Evolutionary conservation across 2,329 filamentous ascomycete species (phyloP).

Genomic region (Xylaria sp.): DNA sequence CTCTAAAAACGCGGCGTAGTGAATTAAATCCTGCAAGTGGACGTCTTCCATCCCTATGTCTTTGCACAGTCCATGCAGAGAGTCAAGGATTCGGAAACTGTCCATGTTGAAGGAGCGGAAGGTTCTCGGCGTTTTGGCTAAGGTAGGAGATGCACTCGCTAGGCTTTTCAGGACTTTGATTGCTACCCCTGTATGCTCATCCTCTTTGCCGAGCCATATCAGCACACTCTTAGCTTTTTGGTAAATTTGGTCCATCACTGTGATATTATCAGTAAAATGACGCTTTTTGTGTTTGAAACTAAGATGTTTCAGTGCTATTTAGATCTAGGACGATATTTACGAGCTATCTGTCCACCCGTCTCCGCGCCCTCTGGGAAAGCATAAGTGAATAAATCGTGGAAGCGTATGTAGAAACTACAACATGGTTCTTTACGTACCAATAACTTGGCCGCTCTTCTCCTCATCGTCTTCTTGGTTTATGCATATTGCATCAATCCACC

Average conservation of each 20-base stretch:
- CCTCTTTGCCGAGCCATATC: constrained; percentile 28
- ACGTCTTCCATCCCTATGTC: constrained; percentile 10
- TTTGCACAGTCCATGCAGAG: not conserved
- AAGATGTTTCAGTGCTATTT: not conserved
- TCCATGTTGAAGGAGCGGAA: constrained; percentile 17
- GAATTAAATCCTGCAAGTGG: not conserved
- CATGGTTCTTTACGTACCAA: not conserved
- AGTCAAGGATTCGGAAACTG: not conserved
- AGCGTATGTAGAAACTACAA: not conserved
- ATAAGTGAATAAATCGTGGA: not conserved
- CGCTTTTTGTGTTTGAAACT: not conserved
- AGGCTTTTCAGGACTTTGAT: constrained; percentile 21
- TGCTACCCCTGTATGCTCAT: constrained; percentile 17
- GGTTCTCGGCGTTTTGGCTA: not conserved
- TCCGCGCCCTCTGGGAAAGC: not conserved
- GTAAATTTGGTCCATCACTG: constrained; percentile 27
- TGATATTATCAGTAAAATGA: not conserved
- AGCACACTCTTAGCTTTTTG: constrained; percentile 17
- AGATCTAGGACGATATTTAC: too few species aligned
- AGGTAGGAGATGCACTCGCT: not conserved
- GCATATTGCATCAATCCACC: constrained; percentile 27
- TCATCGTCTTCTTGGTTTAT: constrained; percentile 1
- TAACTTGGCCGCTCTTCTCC: constrained; percentile 4
- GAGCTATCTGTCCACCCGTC: not conserved
- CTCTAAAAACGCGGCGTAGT: constrained; percentile 23